Percentiles rank a stretch among this genome's conserved stretches.
Conservation (phyloP, 352 stramenopile species). For the Globisporangium spiculum region DNA sequence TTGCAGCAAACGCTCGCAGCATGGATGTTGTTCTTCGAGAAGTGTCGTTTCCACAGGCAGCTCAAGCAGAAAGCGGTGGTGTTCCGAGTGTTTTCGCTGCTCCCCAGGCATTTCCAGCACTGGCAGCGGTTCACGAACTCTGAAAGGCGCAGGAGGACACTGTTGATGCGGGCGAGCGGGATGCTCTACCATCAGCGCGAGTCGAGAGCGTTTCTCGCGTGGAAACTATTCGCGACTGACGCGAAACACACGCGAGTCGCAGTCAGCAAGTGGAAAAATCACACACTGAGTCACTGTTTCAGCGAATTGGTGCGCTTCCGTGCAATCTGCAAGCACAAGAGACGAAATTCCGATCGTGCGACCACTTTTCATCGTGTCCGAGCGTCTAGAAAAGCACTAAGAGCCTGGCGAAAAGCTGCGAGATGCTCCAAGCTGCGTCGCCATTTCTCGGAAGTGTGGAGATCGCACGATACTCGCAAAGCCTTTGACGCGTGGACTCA, state of each 20-base stretch:
- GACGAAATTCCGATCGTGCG: conserved; percentile 14
- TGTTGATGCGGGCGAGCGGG: conserved; percentile 26
- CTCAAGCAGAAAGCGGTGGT: conserved; percentile 38
- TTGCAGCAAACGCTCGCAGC: conserved; percentile 21
- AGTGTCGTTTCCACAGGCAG: conserved; percentile 9
- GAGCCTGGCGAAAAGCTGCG: conserved; percentile 4
- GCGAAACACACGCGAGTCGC: conserved; percentile 19
- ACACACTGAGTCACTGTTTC: conserved; percentile 17
- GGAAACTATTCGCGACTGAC: conserved; percentile 17
- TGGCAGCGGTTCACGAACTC: conserved; percentile 27
- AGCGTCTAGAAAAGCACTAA: background rate
- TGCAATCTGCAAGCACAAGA: conserved; percentile 7
- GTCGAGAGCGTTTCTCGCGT: conserved; percentile 31
- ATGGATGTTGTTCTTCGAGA: conserved; percentile 30
- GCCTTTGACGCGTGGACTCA: conserved; percentile 5
- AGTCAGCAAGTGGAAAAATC: conserved; percentile 24
- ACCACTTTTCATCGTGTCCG: conserved; percentile 14
- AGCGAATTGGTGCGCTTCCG: conserved; percentile 17
- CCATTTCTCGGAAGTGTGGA: conserved; percentile 1
- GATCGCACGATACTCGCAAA: background rate
- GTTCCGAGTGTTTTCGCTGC: conserved; percentile 39
- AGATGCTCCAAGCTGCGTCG: background rate
- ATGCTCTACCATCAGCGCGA: conserved; percentile 37
- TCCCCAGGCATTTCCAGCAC: conserved; percentile 29
- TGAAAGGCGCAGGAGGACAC: conserved; percentile 14